These are phyloP conservation scores for Saitozyma podzolica DNA, from an alignment of 768 basidiomycete species.

Conservation along the genomic window DNA sequence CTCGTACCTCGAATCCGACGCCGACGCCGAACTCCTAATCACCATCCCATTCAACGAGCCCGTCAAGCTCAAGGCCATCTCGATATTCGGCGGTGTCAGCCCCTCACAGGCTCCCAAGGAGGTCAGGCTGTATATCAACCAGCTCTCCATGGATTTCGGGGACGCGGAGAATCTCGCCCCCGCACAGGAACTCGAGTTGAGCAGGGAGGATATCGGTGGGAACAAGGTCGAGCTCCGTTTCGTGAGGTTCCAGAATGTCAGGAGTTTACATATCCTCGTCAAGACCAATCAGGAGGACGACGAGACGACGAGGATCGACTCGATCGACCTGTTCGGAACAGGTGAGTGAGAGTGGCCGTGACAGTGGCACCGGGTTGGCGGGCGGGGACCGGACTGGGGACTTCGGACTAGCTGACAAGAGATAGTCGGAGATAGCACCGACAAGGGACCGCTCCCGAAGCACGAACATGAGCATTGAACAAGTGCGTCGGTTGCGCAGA, in stretches of 20 bases:
- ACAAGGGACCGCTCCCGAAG: conserved; percentile 35
- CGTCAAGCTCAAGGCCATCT: conserved; percentile 47
- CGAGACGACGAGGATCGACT: conserved; percentile 52
- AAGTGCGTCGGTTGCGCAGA: background rate
- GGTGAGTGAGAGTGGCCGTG: conserved; percentile 23
- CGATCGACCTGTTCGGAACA: conserved; percentile 51
- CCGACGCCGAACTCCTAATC: conserved; percentile 50
- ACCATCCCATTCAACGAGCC: conserved; percentile 50
- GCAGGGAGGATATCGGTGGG: conserved; percentile 42
- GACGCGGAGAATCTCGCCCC: conserved; percentile 41
- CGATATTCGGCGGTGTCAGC: conserved; percentile 43
- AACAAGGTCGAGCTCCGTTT: conserved; percentile 50
- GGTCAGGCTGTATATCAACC: conserved; percentile 52
- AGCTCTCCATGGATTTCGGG: conserved; percentile 46
- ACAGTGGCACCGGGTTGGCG: too few species aligned
- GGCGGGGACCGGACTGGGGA: background rate
- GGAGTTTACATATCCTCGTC: conserved; percentile 48
- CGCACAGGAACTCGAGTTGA: conserved; percentile 49
- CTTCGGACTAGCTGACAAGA: background rate
- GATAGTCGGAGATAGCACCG: conserved; percentile 24
- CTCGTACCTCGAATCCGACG: conserved; percentile 52
- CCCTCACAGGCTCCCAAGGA: conserved; percentile 49
- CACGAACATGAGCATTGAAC: conserved; percentile 20
- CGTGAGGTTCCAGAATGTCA: conserved; percentile 53
- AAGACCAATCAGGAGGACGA: conserved; percentile 52